Evolutionary conservation across 1,284 basidiomycete genomes (phyloP), one percentile per base, ranked within the genome.

Genomic region (Sporisorium scitamineum): DNA sequence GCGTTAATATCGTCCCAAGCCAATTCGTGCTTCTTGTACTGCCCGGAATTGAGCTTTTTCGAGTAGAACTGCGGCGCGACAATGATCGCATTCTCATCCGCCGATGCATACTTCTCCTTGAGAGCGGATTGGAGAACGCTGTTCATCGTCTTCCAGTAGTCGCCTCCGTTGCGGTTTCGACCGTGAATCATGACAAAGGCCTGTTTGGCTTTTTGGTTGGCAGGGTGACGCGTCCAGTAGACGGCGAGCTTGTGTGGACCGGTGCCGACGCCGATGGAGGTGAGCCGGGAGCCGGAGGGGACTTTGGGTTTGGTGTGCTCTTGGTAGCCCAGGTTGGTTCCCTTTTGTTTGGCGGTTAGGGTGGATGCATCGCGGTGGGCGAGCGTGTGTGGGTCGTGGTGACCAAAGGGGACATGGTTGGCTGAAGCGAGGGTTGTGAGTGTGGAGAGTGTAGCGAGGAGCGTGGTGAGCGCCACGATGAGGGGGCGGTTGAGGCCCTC

Each of bases 101-200:
- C 80, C 2, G 67, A 47, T 0, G 67, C 5, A 34, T 70, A 70
- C 26, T 53, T 58, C 27, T 56, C 78, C 3, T 68, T 52, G 22
- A 73, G 20, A 3, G 83, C 82, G 5, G 61, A 61, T 5, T 70
- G 5, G 27, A 83, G 69, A 11, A 75, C 69, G 13, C 70, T 41
- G 54, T 78, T 57, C 81, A 82, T 84, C 16, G 76, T 80, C 14
- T 42, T 65, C 80, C 80, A 81, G 63, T 82, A 81, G 18, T 54
- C 54, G 47, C 62, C 67, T 26, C 83, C 84, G 58, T 84, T 66
- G 2, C 81, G 73, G 20, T 77, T 55, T 20, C 77, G 64, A 11
- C 82, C 84, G 60, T 85, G 84, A 61, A 85, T 80, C 80, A 84
- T 83, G 55, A 85, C 61, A 37, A 76, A 83, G 10, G 82, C 83